Evolutionary conservation across 2,329 filamentous ascomycete genomes (phyloP).

Genomic region (Gnomoniopsis sp.): DNA sequence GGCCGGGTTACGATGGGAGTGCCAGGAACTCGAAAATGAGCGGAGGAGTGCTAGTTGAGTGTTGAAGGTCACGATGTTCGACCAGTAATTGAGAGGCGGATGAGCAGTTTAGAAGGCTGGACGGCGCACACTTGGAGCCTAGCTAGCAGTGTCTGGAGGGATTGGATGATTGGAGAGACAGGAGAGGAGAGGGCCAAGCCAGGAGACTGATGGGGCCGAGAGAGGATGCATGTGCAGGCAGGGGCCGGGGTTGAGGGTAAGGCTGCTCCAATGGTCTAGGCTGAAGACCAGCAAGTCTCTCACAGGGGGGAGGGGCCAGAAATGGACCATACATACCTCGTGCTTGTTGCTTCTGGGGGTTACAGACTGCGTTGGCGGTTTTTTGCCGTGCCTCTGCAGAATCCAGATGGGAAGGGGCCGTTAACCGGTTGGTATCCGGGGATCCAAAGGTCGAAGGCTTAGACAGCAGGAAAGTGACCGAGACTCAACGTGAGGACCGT

Average conservation of each 20-base stretch:
- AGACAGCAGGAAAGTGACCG: background rate
- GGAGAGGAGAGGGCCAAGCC: background rate
- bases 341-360: background rate
- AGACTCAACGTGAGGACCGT: too few relatives aligned
- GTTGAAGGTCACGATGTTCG: background rate
- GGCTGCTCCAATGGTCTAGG: background rate
- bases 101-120: background rate
- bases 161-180: background rate
- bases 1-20: background rate
- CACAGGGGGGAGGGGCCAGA: background rate
- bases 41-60: background rate
- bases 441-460: background rate
- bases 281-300: background rate
- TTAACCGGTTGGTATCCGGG: background rate
- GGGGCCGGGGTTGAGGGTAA: background rate
- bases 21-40: background rate
- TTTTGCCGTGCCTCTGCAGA: background rate
- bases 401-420: too few relatives aligned
- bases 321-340: background rate
- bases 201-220: background rate
- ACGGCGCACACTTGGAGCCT: background rate
- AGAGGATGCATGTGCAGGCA: background rate
- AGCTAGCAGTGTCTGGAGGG: background rate
- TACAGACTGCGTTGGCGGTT: background rate
- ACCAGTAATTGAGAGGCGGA: too few relatives aligned